phyloP scores from a whole-genome alignment of 352 stramenopile species.

The Plasmopara halstedii region DNA sequence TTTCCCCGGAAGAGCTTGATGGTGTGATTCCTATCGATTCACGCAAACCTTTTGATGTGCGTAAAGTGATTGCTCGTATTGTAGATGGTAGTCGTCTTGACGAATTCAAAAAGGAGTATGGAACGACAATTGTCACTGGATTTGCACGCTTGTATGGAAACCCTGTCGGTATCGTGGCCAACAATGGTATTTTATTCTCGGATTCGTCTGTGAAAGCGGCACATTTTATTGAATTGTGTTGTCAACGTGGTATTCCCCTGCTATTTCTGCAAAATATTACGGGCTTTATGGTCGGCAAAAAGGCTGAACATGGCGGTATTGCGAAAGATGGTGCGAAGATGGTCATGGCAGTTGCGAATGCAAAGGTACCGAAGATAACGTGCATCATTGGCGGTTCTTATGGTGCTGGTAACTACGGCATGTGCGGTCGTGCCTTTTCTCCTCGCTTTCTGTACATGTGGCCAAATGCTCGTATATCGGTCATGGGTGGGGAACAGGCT shows the following conservation, averaged over 20 bases:
- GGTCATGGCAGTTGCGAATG: conserved; percentile 92
- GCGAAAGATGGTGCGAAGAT: conserved; percentile 96
- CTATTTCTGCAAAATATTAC: conserved; percentile 99
- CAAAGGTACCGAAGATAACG: conserved; percentile 96
- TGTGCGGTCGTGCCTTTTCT: conserved; percentile 95
- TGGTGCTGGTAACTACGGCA: conserved; percentile 95
- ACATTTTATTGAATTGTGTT: conserved; percentile 98
- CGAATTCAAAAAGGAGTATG: conserved; percentile 97
- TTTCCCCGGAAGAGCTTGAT: conserved; percentile 86
- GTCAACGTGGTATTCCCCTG: conserved; percentile 92
- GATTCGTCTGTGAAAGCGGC: conserved; percentile 90
- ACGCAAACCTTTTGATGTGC: conserved; percentile 94
- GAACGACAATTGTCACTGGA: conserved; percentile 94
- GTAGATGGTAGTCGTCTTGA: conserved; percentile 95
- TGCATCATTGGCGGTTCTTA: conserved; percentile 96
- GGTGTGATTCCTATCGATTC: conserved; percentile 92
- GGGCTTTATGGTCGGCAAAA: conserved; percentile 96
- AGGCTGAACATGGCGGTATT: conserved; percentile 96
- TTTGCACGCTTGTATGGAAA: conserved; percentile 95
- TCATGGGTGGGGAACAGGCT: conserved; percentile 98
- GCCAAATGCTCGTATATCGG: conserved; percentile 93
- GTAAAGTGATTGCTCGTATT: conserved; percentile 93
- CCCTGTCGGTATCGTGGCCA: conserved; percentile 95
- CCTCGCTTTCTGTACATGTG: conserved; percentile 98
- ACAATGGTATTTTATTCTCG: conserved; percentile 97